These are phyloP conservation scores for Hypoxylon sp. DNA, from an alignment of 2,329 filamentous ascomycete species.

Conservation along the genomic window DNA sequence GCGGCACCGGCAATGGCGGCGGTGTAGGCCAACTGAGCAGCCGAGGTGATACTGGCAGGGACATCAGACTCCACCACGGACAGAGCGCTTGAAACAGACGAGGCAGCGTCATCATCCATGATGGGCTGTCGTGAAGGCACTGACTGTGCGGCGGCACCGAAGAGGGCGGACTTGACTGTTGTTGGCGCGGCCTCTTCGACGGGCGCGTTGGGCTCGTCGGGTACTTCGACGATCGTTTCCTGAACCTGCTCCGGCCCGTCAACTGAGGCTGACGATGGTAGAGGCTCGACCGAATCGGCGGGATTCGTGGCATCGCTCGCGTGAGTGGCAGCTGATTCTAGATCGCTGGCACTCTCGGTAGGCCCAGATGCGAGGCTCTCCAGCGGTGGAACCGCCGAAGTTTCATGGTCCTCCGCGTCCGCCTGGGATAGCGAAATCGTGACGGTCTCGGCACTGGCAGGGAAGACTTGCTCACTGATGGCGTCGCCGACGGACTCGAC, in stretches of 20 bases:
- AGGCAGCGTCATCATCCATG: slow-evolving; percentile 57
- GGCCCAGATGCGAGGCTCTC: slow-evolving; percentile 37
- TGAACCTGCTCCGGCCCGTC: slow-evolving; percentile 45
- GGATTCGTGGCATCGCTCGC: slow-evolving; percentile 43
- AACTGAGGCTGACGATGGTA: slow-evolving; percentile 31
- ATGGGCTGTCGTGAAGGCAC: slow-evolving; percentile 58
- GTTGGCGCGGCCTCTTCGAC: slow-evolving; percentile 35
- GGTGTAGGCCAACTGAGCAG: slow-evolving; percentile 66
- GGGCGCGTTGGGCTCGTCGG: slow-evolving; percentile 37
- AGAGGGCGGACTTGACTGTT: slow-evolving; percentile 55
- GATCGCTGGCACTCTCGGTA: slow-evolving; percentile 36
- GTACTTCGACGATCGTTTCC: slow-evolving; percentile 47
- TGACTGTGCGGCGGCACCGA: slow-evolving; percentile 60
- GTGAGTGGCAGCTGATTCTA: slow-evolving; percentile 38
- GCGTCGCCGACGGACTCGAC: slow-evolving; percentile 25
- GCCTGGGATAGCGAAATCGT: slow-evolving; percentile 34
- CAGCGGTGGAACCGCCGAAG: slow-evolving; percentile 36
- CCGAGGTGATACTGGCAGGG: slow-evolving; percentile 51
- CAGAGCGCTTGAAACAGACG: slow-evolving; percentile 48
- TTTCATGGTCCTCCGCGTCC: slow-evolving; percentile 32
- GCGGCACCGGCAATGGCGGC: slow-evolving; percentile 71
- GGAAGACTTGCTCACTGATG: slow-evolving; percentile 45
- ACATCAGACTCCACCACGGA: slow-evolving; percentile 48
- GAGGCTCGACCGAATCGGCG: slow-evolving; percentile 41
- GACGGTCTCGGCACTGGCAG: slow-evolving; percentile 40